Evolutionary conservation across 2,329 filamentous ascomycete species (phyloP), one percentile per base, ranked within the genome.

Genomic region (Sordariomycetes sp.): DNA sequence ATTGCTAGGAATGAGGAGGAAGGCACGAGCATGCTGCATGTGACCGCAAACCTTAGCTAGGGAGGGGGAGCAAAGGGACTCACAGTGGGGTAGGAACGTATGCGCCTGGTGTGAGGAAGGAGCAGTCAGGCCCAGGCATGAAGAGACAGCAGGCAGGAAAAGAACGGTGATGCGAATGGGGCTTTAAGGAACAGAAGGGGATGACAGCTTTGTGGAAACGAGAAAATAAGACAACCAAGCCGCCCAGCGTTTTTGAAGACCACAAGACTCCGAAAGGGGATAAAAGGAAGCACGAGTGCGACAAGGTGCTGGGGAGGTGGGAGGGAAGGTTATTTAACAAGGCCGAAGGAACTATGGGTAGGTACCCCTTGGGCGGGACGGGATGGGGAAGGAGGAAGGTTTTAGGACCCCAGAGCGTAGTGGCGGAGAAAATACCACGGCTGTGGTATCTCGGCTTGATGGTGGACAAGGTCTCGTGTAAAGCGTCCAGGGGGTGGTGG

Each of bases 401-500:
- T 53, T 53, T 32, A 46, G 46, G 48, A 14, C 12, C 48, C 35
- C 46, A 18, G 37, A 28, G 25, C 35, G 46, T 32, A 48, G 55
- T 57, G 55, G 55, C 55, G 55, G 55, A 57, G 46, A 57, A 32
- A 57, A 57, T 57, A 57, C 55, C 55, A 57, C 55, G 55, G 55
- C 55, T 57, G 55, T 57, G 55, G 55, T 57, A 57, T 52, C 50
- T 57, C 55, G 55, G 55, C 55, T 53, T 53, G 55, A 52, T 57
- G 35, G 55, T 50, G 48, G 46, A 57, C 55, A 57, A 57, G 55
- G 55, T 57, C 55, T 57, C 55, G 55, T 57, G 54, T 55, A 50
- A 40, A 37, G 24, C 32, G 55, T 32, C 55, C 40, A 59, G 50
- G 54, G 59, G 50, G 55, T 32, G 28, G 46, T 50, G 46, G 46